These are phyloP conservation scores for Entophlyctis luteolus DNA, from an alignment of 192 early-diverging fungal genomes.

Conservation along the genomic window DNA sequence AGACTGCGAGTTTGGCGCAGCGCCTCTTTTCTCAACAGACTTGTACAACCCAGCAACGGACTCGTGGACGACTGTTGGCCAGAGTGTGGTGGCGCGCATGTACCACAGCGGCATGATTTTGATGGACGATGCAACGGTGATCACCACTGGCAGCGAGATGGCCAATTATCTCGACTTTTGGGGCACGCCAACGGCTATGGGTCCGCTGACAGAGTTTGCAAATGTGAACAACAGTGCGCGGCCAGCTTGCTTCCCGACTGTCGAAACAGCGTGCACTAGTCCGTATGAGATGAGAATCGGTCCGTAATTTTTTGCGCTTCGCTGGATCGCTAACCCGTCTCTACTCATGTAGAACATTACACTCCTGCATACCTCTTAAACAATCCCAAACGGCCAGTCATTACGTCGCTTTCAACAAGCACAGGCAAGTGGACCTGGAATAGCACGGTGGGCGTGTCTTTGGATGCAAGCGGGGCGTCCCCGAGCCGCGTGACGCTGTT, in stretches of 20 bases:
- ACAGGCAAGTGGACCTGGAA: slow-evolving; percentile 26
- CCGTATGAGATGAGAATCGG: slow-evolving; percentile 5
- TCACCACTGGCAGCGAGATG: slow-evolving; percentile 44
- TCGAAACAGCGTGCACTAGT: not conserved
- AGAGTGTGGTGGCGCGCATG: slow-evolving; percentile 15
- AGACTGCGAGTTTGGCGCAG: slow-evolving; percentile 25
- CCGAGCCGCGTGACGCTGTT: slow-evolving; percentile 24
- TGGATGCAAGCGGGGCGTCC: slow-evolving; percentile 5
- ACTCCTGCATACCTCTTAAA: not conserved
- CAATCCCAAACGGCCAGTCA: not conserved
- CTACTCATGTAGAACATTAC: not conserved
- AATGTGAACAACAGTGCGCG: not conserved
- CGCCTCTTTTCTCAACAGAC: slow-evolving; percentile 32
- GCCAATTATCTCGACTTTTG: slow-evolving; percentile 41
- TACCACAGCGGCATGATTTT: slow-evolving; percentile 42
- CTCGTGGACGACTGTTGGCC: slow-evolving; percentile 7
- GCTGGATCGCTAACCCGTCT: not conserved
- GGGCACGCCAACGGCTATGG: not conserved
- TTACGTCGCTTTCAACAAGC: slow-evolving; percentile 1
- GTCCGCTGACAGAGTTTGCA: not conserved
- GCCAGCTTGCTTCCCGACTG: not conserved
- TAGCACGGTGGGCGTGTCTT: slow-evolving; percentile 14
- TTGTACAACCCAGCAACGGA: slow-evolving; percentile 23
- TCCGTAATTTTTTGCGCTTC: not conserved
- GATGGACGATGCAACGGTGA: slow-evolving; percentile 30